Percentiles rank a stretch among this genome's conserved stretches.
These are phyloP conservation scores for Colletotrichum sp. DNA, from an alignment of 2,329 filamentous ascomycete genomes.

Conservation along the genomic window DNA sequence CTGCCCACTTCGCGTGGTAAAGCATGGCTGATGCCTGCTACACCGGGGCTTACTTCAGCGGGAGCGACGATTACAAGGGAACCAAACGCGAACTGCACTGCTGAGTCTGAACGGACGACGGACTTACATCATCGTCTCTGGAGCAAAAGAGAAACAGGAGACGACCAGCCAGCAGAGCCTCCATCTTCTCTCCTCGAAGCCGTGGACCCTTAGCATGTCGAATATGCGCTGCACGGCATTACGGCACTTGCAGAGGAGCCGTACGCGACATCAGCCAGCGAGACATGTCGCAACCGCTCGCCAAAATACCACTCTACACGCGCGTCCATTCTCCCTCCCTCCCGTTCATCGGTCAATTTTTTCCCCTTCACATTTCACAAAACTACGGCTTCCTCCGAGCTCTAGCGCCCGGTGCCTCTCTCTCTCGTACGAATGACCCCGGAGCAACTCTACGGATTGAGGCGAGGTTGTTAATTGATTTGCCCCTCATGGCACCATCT, in stretches of 20 bases:
- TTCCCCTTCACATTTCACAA: neutral
- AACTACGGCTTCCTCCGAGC: neutral
- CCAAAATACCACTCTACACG: neutral
- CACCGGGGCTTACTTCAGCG: conserved; percentile 2
- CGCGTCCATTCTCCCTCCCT: neutral
- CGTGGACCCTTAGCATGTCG: neutral
- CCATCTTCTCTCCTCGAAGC: neutral
- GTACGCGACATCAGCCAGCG: neutral
- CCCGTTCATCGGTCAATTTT: neutral
- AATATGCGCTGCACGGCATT: neutral
- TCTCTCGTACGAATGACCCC: neutral
- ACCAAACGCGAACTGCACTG: neutral
- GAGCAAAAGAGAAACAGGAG: neutral
- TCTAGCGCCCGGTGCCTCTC: neutral
- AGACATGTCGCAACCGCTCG: neutral
- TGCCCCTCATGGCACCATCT: neutral
- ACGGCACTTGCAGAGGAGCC: neutral
- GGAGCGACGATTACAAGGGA: neutral
- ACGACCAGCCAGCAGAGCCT: neutral
- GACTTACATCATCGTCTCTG: neutral
- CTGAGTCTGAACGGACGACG: neutral
- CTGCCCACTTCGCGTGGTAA: neutral
- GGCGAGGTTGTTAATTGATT: neutral
- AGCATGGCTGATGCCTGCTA: conserved; percentile 2
- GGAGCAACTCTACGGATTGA: neutral